Percentiles rank a stretch among this genome's conserved stretches.
Conservation (phyloP, 331 rosid species). For the Pyracantha coccinea region DNA sequence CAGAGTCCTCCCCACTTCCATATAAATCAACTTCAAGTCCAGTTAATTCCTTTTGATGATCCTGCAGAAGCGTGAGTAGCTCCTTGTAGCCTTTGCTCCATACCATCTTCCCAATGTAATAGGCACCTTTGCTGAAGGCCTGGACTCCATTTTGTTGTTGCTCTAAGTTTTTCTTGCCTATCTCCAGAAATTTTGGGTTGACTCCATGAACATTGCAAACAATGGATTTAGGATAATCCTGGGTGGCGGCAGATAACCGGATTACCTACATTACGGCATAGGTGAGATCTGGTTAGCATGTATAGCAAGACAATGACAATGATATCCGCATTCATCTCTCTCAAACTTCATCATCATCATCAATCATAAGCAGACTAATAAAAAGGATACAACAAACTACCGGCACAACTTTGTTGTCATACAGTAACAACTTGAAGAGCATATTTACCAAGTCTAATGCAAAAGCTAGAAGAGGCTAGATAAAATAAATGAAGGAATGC, state of each 20-base stretch:
- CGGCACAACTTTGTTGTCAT: background rate
- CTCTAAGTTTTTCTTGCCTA: constrained; percentile 60
- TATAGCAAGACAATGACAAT: background rate
- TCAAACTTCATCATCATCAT: background rate
- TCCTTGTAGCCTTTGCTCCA: constrained; percentile 97
- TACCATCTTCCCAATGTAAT: constrained; percentile 90
- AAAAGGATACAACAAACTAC: background rate
- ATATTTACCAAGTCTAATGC: background rate
- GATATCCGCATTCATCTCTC: background rate
- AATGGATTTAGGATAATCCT: constrained; percentile 63
- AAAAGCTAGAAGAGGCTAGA: background rate
- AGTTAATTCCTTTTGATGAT: constrained; percentile 54
- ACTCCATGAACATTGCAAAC: constrained; percentile 93
- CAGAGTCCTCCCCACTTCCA: constrained; percentile 90
- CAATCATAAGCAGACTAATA: background rate
- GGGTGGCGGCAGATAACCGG: constrained; percentile 91
- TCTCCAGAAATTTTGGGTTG: constrained; percentile 79
- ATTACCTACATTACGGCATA: constrained; percentile 52
- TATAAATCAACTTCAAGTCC: constrained; percentile 75
- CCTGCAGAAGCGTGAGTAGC: constrained; percentile 54
- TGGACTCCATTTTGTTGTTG: constrained; percentile 45
- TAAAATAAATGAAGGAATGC: background rate
- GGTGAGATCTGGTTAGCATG: constrained; percentile 10
- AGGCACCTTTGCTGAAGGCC: constrained; percentile 65
- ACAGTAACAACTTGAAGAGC: background rate